Evolutionary conservation across 352 stramenopile species (phyloP).

Genomic region (Phytophthora crassamura): DNA sequence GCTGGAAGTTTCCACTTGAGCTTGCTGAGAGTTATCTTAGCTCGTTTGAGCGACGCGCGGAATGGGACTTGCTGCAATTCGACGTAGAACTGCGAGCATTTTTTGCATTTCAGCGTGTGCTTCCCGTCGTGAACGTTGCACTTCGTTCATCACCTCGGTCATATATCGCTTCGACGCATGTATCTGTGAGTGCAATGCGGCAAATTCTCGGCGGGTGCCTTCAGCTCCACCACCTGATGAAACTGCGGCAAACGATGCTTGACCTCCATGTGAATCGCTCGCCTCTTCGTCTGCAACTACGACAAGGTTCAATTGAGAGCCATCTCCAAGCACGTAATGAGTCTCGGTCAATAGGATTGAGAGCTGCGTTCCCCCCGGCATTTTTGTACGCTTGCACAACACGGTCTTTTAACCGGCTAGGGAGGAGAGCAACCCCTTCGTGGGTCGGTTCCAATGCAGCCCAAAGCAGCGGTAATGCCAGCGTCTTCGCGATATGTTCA

Average conservation of each 20-base stretch:
- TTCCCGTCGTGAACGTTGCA: not conserved
- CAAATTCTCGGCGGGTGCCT: constrained; percentile 4
- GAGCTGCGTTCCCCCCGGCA: not conserved
- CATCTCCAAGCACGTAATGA: constrained; percentile 4
- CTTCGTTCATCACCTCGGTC: constrained; percentile 5
- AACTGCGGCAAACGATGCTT: too few relatives aligned
- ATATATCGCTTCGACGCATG: not conserved
- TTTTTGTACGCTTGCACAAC: constrained; percentile 10
- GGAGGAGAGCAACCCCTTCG: not conserved
- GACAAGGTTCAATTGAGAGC: constrained; percentile 7
- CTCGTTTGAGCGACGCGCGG: too few relatives aligned
- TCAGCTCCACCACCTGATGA: not conserved
- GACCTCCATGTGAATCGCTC: too few relatives aligned
- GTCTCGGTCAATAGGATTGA: constrained; percentile 7
- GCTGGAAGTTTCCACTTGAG: too few relatives aligned
- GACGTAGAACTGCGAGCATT: not conserved
- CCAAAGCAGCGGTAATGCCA: constrained; percentile 4
- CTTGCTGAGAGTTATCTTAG: too few relatives aligned
- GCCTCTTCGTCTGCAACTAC: not conserved
- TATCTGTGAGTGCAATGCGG: constrained; percentile 10
- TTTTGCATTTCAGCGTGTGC: not conserved
- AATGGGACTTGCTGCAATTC: not conserved
- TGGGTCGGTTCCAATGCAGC: not conserved
- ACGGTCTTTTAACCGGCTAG: constrained; percentile 6
- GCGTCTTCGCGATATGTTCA: not conserved